Evolutionary conservation across 2,329 filamentous ascomycete species (phyloP).

Genomic region (Colletotrichum filicis): DNA sequence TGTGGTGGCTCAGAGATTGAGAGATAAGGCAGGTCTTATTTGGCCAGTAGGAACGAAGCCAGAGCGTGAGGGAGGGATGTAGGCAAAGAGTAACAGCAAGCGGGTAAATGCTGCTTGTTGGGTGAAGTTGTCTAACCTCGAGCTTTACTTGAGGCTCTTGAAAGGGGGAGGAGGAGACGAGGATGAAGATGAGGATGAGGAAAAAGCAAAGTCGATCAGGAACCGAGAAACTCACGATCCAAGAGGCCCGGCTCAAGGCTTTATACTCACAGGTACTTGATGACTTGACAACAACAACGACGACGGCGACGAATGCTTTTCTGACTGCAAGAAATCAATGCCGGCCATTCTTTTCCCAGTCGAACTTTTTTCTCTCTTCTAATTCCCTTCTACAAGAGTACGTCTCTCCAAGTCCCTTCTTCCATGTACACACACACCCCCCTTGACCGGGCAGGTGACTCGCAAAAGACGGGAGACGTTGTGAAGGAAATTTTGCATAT

Average conservation of each 20-base stretch:
- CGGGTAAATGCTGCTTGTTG: background rate
- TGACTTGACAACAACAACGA: background rate
- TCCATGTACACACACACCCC: background rate
- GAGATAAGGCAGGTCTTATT: background rate
- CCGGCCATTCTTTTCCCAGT: conserved; percentile 10
- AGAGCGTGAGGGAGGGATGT: background rate
- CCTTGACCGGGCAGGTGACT: conserved; percentile 27
- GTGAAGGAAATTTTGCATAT: conserved; percentile 5
- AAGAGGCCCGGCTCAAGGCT: conserved; percentile 17
- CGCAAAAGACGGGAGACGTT: conserved; percentile 8
- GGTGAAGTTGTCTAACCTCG: background rate
- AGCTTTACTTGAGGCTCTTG: conserved; percentile 3
- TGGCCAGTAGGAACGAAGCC: conserved; percentile 6
- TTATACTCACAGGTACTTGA: conserved; percentile 19
- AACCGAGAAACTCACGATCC: conserved; percentile 18
- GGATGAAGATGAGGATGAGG: background rate
- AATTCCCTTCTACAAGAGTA: background rate
- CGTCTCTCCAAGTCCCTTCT: background rate
- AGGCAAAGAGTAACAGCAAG: background rate
- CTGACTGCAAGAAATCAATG: conserved; percentile 1
- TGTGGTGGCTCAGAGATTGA: background rate
- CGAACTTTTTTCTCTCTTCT: background rate
- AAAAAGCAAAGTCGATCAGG: conserved; percentile 22
- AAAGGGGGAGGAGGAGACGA: background rate
- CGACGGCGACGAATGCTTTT: background rate